Evolutionary conservation across 1,284 basidiomycete genomes (phyloP).

Genomic region (Taiwanofungus camphoratus): DNA sequence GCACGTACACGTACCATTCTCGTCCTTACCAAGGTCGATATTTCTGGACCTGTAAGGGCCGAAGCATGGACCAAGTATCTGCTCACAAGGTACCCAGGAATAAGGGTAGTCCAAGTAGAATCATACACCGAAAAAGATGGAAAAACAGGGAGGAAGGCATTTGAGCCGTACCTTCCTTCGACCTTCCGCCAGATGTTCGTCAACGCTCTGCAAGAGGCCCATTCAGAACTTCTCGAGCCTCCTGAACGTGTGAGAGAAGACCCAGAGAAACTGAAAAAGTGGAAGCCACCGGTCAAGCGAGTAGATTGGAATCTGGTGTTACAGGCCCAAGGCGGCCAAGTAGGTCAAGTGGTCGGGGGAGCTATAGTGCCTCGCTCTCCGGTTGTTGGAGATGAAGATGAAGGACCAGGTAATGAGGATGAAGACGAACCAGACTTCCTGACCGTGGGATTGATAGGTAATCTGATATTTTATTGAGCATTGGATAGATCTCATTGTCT

Average conservation of each 20-base stretch:
- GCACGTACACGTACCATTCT: constrained; percentile 58
- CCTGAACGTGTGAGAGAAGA: constrained; percentile 53
- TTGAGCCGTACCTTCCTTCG: constrained; percentile 64
- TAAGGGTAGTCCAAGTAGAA: constrained; percentile 68
- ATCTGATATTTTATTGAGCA: too few species aligned
- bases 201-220: constrained; percentile 59
- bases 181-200: constrained; percentile 60
- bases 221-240: constrained; percentile 64
- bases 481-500: too few species aligned
- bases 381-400: constrained; percentile 13
- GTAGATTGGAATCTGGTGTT: constrained; percentile 73
- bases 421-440: constrained; percentile 46
- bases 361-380: constrained; percentile 29
- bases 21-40: constrained; percentile 83
- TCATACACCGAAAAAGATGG: constrained; percentile 55
- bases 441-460: constrained; percentile 84
- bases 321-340: constrained; percentile 37
- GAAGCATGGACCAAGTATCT: constrained; percentile 69
- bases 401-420: constrained; percentile 20
- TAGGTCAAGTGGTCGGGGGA: constrained; percentile 38
- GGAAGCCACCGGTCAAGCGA: constrained; percentile 61
- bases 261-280: constrained; percentile 49
- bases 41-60: constrained; percentile 33
- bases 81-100: constrained; percentile 43
- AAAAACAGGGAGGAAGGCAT: constrained; percentile 31